A percentile compares a stretch with the other conserved stretches of the same genome.
Conservation (phyloP, 768 basidiomycete species). For the Russula sp. region DNA sequence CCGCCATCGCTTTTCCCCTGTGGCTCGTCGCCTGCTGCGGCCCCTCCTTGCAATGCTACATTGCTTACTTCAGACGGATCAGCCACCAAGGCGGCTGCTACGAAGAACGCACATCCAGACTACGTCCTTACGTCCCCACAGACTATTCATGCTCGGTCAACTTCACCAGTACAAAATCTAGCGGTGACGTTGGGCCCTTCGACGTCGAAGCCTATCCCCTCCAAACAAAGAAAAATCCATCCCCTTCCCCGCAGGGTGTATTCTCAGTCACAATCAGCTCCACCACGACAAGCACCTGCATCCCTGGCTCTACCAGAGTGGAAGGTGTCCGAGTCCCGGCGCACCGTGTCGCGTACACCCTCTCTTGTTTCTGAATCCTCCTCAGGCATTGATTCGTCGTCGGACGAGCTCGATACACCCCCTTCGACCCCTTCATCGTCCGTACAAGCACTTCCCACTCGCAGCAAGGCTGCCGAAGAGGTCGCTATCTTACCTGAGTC, state of each 20-base stretch:
- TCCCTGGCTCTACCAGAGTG: neutral
- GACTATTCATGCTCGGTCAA: neutral
- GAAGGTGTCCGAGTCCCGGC: neutral
- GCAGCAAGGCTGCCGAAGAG: neutral
- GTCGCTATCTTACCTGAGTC: neutral
- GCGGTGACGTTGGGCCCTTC: neutral
- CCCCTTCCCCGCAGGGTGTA: neutral
- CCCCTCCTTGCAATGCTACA: neutral
- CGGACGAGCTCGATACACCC: slow-evolving; percentile 24
- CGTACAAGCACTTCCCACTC: neutral
- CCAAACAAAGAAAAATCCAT: neutral
- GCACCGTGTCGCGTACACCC: slow-evolving; percentile 5
- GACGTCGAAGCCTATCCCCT: neutral
- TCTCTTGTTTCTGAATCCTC: slow-evolving; percentile 11
- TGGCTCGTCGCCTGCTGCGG: neutral
- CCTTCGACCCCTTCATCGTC: slow-evolving; percentile 11
- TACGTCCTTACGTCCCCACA: neutral
- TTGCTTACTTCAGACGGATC: too few species aligned
- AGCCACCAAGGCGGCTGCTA: neutral
- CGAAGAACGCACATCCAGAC: neutral
- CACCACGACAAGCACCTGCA: neutral
- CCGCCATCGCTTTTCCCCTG: neutral
- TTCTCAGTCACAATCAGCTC: neutral
- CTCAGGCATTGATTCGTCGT: slow-evolving; percentile 6
- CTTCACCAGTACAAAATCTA: neutral